Percentiles rank a stretch among this genome's conserved stretches.
These are phyloP conservation scores for Sclerospora graminicola DNA, from an alignment of 352 stramenopile species.

Conservation along the genomic window DNA sequence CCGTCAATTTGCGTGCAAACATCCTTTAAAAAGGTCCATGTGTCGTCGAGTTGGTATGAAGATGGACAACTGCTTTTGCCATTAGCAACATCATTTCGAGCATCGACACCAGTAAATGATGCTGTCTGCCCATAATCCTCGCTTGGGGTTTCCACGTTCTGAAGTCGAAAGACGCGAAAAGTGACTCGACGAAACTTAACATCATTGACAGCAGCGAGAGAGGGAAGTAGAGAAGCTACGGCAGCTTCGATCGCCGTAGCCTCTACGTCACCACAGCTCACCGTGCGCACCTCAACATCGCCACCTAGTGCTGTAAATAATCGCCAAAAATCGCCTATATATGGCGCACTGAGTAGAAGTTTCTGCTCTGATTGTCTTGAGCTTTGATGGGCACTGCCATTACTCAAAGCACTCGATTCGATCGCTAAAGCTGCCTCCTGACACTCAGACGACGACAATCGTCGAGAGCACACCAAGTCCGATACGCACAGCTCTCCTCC, in stretches of 20 bases:
- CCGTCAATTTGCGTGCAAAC: constrained; percentile 27
- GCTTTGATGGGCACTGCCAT: not conserved
- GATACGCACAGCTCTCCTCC: constrained; percentile 36
- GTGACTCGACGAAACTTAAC: constrained; percentile 18
- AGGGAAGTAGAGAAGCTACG: constrained; percentile 11
- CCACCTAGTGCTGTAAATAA: constrained; percentile 22
- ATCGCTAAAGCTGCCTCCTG: constrained; percentile 8
- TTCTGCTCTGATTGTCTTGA: constrained; percentile 10
- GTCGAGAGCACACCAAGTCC: constrained; percentile 20
- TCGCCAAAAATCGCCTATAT: constrained; percentile 37
- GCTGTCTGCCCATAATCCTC: constrained; percentile 54
- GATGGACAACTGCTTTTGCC: not conserved
- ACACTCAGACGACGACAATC: constrained; percentile 14
- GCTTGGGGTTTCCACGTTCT: constrained; percentile 23
- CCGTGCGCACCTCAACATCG: constrained; percentile 11
- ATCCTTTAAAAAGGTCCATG: constrained; percentile 27
- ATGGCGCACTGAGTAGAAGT: constrained; percentile 19
- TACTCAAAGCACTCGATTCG: constrained; percentile 5
- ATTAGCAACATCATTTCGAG: not conserved
- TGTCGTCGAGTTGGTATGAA: constrained; percentile 25
- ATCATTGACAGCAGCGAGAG: not conserved
- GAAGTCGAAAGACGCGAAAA: constrained; percentile 34
- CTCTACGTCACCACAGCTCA: constrained; percentile 9
- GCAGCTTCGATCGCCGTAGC: constrained; percentile 10
- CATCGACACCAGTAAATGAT: constrained; percentile 20